These are phyloP conservation scores for Phalaenopsis hybrid DNA, from an alignment of 116 monocot species.

Conservation along the genomic window DNA sequence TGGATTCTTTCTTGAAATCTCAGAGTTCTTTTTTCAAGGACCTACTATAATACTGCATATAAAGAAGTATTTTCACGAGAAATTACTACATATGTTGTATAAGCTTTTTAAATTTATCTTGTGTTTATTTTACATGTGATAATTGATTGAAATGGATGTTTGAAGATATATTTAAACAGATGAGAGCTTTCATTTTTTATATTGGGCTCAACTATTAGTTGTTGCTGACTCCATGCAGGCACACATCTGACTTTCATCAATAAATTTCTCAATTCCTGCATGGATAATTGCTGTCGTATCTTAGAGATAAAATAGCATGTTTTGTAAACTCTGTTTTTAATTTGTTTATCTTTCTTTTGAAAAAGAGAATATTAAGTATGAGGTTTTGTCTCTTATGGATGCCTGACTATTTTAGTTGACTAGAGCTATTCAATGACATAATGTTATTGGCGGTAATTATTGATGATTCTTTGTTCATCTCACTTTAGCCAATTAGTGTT, in stretches of 20 bases:
- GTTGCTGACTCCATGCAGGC: neutral
- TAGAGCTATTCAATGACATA: no score
- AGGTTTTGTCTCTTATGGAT: no score
- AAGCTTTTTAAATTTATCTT: no score
- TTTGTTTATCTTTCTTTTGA: neutral
- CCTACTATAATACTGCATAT: neutral
- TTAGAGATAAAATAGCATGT: neutral
- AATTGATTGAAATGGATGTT: no score
- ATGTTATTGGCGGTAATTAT: neutral
- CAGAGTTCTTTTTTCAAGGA: neutral
- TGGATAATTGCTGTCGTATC: neutral
- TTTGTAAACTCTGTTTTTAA: neutral
- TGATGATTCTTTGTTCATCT: neutral
- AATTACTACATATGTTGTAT: no score
- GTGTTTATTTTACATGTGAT: no score
- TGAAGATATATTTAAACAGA: neutral
- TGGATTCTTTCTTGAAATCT: neutral
- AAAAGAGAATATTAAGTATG: neutral
- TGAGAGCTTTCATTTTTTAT: neutral
- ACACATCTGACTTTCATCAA: neutral
- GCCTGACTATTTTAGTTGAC: no score
- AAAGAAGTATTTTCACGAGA: no score
- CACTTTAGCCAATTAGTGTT: neutral
- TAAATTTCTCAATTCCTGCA: neutral
- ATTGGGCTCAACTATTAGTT: neutral